phyloP scores from a whole-genome alignment of 83 land plant species.

The Thuja plicata region DNA sequence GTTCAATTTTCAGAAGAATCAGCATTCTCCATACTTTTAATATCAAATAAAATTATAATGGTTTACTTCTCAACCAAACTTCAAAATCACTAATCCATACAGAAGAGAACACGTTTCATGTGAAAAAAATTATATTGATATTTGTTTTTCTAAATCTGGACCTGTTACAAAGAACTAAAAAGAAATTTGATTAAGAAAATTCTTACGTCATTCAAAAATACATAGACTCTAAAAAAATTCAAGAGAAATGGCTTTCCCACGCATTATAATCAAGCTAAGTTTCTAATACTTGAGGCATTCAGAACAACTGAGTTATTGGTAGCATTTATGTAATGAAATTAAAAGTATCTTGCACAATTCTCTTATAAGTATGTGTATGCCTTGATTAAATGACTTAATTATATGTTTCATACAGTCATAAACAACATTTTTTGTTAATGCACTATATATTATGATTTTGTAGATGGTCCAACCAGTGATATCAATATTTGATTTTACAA shows the following conservation, averaged over 20 bases:
- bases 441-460: too few species aligned
- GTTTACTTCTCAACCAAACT: neutral
- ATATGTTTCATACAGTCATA: neutral
- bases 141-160: neutral
- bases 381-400: neutral
- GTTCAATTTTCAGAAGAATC: too few species aligned
- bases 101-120: neutral
- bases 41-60: neutral
- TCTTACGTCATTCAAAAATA: neutral
- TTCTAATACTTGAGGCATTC: too few species aligned
- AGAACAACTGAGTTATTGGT: too few species aligned
- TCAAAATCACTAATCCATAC: neutral
- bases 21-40: constrained; percentile 28
- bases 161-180: neutral
- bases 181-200: neutral
- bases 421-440: neutral
- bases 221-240: too few species aligned
- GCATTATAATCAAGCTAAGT: too few species aligned
- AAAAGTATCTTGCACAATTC: too few species aligned
- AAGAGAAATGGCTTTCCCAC: too few species aligned
- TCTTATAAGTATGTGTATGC: neutral
- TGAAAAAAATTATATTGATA: neutral
- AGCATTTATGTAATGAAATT: too few species aligned
- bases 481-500: too few species aligned
- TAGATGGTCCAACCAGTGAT: too few species aligned